A percentile compares a stretch with the other conserved stretches of the same genome.
phyloP scores from a whole-genome alignment of 2,329 filamentous ascomycete species.

The Cytospora schulzeri region DNA sequence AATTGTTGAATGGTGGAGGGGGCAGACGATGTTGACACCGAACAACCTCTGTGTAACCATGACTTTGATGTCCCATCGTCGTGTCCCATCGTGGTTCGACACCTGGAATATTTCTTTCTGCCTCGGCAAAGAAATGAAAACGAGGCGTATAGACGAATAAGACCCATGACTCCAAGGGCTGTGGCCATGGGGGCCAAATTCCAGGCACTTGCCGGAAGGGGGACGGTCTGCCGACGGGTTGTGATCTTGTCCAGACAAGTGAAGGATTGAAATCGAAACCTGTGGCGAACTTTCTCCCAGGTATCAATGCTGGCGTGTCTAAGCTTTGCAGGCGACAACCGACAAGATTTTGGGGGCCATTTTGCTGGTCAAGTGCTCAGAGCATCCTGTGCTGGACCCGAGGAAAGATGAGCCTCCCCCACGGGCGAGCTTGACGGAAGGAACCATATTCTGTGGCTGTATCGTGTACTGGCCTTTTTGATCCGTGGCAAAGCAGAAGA shows the following conservation, averaged over 20 bases:
- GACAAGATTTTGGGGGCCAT: constrained; percentile 21
- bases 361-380: constrained; percentile 4
- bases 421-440: constrained; percentile 1
- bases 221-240: neutral
- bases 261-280: constrained; percentile 6
- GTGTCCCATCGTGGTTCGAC: neutral
- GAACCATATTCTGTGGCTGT: neutral
- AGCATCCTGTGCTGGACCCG: neutral
- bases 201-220: constrained; percentile 14
- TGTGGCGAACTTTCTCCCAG: constrained; percentile 16
- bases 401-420: constrained; percentile 1
- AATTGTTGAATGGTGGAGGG: constrained; percentile 12
- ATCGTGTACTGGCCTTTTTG: neutral
- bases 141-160: neutral
- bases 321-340: constrained; percentile 8
- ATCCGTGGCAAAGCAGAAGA: neutral
- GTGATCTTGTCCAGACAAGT: neutral
- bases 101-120: neutral
- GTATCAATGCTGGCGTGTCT: neutral
- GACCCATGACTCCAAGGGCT: neutral
- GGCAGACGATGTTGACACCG: constrained; percentile 17
- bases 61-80: neutral
- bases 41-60: constrained; percentile 7
- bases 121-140: neutral
- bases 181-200: constrained; percentile 10